phyloP scores from a whole-genome alignment of 148 eudicot species.

The Spergularia marina region DNA sequence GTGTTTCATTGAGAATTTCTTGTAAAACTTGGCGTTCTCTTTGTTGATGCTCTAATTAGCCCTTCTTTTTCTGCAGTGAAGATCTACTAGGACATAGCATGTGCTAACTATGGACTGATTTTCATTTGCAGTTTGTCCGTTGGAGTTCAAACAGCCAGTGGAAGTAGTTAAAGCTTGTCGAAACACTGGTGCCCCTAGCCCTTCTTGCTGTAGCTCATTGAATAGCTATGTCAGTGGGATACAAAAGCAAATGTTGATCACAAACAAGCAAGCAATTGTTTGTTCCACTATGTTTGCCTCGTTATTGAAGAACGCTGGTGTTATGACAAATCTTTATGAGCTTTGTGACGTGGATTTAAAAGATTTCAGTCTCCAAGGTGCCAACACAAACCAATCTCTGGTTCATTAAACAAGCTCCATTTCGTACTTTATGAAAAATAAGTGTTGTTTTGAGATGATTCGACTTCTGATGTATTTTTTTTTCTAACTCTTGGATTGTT shows the following conservation, averaged over 20 bases:
- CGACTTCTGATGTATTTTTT: constrained; percentile 25
- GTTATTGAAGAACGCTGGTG: constrained; percentile 79
- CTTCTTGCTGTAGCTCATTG: constrained; percentile 87
- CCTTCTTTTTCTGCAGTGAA: background rate
- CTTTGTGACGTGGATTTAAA: constrained; percentile 95
- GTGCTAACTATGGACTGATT: constrained; percentile 9
- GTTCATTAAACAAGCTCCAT: background rate
- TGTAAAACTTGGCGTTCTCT: background rate
- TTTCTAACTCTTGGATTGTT: background rate
- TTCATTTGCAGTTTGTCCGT: constrained; percentile 69
- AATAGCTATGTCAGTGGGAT: constrained; percentile 66
- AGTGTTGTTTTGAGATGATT: background rate
- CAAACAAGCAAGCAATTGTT: constrained; percentile 89
- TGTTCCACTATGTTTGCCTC: constrained; percentile 81
- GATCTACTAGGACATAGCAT: background rate
- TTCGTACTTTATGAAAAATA: background rate
- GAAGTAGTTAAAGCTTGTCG: constrained; percentile 82
- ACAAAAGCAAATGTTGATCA: constrained; percentile 83
- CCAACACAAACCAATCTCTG: background rate
- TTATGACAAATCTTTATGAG: constrained; percentile 76
- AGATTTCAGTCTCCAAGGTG: constrained; percentile 94
- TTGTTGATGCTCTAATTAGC: background rate
- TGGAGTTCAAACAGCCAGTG: constrained; percentile 60
- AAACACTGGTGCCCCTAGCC: constrained; percentile 79
- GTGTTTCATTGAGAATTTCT: background rate